Conservation (phyloP, 257 asterid species). For the Solanum virginianum region DNA sequence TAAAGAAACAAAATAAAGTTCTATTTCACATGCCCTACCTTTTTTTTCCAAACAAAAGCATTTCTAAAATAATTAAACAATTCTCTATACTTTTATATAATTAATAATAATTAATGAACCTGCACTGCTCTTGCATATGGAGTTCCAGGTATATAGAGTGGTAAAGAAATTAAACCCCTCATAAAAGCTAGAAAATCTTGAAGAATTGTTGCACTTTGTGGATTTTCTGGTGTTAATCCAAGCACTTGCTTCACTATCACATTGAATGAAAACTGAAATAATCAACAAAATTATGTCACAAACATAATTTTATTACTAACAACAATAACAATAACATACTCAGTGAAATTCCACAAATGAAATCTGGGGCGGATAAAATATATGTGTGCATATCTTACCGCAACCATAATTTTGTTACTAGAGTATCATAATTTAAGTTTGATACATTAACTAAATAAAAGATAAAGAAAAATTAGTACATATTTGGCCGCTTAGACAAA, state of each 20-base stretch:
- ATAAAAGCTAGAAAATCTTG: conserved; percentile 53
- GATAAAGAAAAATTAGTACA: background rate
- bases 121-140: conserved; percentile 73
- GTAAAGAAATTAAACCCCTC: conserved; percentile 56
- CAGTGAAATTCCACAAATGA: too few species aligned
- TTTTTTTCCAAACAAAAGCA: background rate
- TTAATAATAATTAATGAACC: conserved; percentile 23
- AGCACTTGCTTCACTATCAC: conserved; percentile 76
- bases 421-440: background rate
- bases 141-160: conserved; percentile 63
- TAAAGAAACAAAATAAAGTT: conserved; percentile 32
- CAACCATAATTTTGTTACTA: background rate
- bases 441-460: background rate
- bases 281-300: background rate
- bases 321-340: too few species aligned
- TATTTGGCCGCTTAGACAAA: background rate
- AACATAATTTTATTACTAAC: too few species aligned
- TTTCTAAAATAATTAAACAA: background rate
- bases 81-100: background rate
- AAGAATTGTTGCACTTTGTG: conserved; percentile 42
- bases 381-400: too few species aligned
- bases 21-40: conserved; percentile 28
- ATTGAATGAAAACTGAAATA: conserved; percentile 58
- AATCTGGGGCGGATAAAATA: too few species aligned
- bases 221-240: conserved; percentile 53